Base-by-base conservation (phyloP, 306 rosid genomes). In the Amphicarpaea edgeworthii region DNA sequence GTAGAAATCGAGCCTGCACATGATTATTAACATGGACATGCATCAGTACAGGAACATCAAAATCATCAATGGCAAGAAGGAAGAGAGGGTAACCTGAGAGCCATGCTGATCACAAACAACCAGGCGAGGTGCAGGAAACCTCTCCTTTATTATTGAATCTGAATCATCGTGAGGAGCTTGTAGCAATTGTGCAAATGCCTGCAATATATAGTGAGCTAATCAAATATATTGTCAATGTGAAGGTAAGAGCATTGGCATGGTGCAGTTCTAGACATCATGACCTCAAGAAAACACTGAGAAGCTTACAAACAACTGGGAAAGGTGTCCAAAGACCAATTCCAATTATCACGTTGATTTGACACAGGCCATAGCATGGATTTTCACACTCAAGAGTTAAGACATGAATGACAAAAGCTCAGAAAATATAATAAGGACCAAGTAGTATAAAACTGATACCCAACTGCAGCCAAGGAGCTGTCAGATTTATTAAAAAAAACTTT, bases 41-140 rank as follows among this genome's bases (percentile, higher is more conserved):
- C n/a, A 28, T 59, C 38, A 57, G 10, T 5, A 17, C 21, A 67
- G 68, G 12, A 83, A 69, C 2, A 9, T 21, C 34, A 47, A 70
- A 20, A 32, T 14, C 41, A 50, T 81, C 45, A 42, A 47, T 51
- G 62, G 63, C 12, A 58, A 53, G 38, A 43, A 62, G 53, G 21
- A 63, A 46, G 12, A 51, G 61, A 45, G 67, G 40, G 14, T 85
- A 61, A 90, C 99, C 99, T 95, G 99, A 64, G 99, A 95, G 58
- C 98, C 97, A 79, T 95, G 84, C 89, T 95, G 99, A 82, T 95
- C 99, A 70, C 99, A 95, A 61, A 95, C 84, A 74, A 95, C 99
- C 50, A 95, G 67, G 72, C 99, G 99, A 76, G 99, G 97, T 28
- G 89, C 96, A 16, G 99, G 98, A 88, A 95, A 92, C 82, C 97